phyloP scores from a whole-genome alignment of 2,329 filamentous ascomycete species.

The Penicillium sp. region DNA sequence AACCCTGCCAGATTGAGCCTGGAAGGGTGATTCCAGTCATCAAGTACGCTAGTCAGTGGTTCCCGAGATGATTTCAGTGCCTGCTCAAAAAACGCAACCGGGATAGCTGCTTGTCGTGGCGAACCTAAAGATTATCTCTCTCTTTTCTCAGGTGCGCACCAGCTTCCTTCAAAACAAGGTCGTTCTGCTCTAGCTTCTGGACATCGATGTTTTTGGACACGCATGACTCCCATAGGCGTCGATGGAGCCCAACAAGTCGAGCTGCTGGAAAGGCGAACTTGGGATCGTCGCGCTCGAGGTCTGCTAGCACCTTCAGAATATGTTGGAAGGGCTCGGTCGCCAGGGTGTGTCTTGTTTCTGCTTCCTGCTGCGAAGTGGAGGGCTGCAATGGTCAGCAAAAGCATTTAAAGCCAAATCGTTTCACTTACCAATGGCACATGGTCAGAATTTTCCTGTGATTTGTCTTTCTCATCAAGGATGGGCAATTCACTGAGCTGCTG shows the following conservation, averaged over 20 bases:
- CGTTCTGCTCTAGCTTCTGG: not conserved
- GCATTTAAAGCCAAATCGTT: not conserved
- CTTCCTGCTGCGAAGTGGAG: not conserved
- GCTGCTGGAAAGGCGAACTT: not conserved
- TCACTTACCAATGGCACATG: not conserved
- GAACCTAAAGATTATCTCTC: slow-evolving; percentile 1
- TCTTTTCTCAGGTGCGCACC: too few relatives aligned
- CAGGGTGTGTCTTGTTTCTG: too few relatives aligned
- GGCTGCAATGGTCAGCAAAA: not conserved
- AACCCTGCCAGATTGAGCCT: not conserved
- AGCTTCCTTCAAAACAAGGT: not conserved
- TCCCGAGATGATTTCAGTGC: slow-evolving; percentile 1
- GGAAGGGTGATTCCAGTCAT: slow-evolving; percentile 3
- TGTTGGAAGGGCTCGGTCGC: too few relatives aligned
- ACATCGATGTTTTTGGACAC: not conserved
- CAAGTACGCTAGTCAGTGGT: slow-evolving; percentile 1
- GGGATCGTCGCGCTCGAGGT: too few relatives aligned
- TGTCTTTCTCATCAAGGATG: not conserved
- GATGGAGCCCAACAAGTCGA: not conserved
- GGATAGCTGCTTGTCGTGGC: slow-evolving; percentile 4
- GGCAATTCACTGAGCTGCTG: not conserved
- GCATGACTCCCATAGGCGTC: not conserved
- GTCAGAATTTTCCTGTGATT: not conserved
- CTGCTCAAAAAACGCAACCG: slow-evolving; percentile 4
- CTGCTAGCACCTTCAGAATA: too few relatives aligned